A percentile compares a stretch with the other conserved stretches of the same genome.
These are phyloP conservation scores for Neoarthrinium moseri DNA, from an alignment of 2,329 filamentous ascomycete genomes.

Conservation along the genomic window DNA sequence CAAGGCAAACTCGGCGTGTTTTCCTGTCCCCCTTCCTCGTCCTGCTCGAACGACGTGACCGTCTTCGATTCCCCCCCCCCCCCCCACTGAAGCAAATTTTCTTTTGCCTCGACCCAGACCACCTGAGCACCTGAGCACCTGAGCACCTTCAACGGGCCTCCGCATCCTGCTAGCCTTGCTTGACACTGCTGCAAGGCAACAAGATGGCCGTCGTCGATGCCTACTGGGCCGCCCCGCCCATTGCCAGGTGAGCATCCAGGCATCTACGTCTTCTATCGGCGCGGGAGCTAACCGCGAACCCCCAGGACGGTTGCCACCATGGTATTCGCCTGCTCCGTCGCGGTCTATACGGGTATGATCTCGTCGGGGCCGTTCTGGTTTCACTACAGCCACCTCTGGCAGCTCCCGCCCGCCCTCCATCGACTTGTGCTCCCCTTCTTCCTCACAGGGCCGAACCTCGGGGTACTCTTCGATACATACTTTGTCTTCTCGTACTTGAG, in stretches of 20 bases:
- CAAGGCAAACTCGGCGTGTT: no score
- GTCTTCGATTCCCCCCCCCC: no score
- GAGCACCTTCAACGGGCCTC: no score
- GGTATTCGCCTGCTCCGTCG: slow-evolving; percentile 61
- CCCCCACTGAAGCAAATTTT: no score
- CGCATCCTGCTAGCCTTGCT: no score
- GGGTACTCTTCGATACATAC: slow-evolving; percentile 72
- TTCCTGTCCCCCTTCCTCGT: no score
- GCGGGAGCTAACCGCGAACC: not conserved
- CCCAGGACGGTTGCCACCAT: slow-evolving; percentile 66
- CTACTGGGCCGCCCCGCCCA: slow-evolving; percentile 39
- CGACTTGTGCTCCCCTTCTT: slow-evolving; percentile 42
- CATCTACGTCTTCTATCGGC: not conserved
- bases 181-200: no score
- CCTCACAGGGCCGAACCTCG: slow-evolving; percentile 36
- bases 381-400: slow-evolving; percentile 50
- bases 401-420: slow-evolving; percentile 48
- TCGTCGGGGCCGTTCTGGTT: slow-evolving; percentile 53
- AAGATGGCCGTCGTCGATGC: slow-evolving; percentile 37
- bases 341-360: slow-evolving; percentile 58
- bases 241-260: slow-evolving; percentile 36
- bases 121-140: no score
- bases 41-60: no score
- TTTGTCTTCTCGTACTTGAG: slow-evolving; percentile 78
- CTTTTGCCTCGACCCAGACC: no score